phyloP scores from a whole-genome alignment of 176 grass and related monocot genomes.

The Oryza longistaminata region DNA sequence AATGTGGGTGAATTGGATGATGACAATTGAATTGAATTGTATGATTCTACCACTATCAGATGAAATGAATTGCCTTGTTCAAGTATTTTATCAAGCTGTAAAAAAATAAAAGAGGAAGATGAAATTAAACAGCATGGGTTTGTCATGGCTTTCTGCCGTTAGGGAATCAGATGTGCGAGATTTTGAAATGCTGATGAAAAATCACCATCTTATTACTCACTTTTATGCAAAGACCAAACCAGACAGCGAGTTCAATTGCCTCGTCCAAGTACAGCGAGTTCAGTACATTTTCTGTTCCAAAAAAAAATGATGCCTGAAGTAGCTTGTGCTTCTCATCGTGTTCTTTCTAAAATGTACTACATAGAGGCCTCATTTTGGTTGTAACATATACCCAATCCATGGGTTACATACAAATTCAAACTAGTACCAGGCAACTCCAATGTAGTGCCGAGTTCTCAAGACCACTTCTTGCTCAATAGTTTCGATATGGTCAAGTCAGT shows the following conservation, averaged over 20 bases:
- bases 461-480: constrained; percentile 61
- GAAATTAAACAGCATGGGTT: not conserved
- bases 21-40: not conserved
- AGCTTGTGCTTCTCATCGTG: not conserved
- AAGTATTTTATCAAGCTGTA: not conserved
- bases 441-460: not conserved
- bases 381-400: too few relatives aligned
- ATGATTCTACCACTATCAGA: not conserved
- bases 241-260: not conserved
- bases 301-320: not conserved
- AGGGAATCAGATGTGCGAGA: too few relatives aligned
- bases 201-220: not conserved
- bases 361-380: not conserved
- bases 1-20: not conserved
- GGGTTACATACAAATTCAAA: not conserved
- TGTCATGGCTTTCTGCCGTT: not conserved
- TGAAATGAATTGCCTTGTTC: not conserved
- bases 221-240: not conserved
- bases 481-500: constrained; percentile 76
- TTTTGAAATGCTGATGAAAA: not conserved
- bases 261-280: not conserved
- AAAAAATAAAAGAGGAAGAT: not conserved
- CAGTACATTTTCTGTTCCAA: not conserved
- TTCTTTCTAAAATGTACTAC: not conserved
- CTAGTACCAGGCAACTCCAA: not conserved